These are phyloP conservation scores for Suhomyces faveliae DNA, from an alignment of 805 yeast species.

Conservation along the genomic window DNA sequence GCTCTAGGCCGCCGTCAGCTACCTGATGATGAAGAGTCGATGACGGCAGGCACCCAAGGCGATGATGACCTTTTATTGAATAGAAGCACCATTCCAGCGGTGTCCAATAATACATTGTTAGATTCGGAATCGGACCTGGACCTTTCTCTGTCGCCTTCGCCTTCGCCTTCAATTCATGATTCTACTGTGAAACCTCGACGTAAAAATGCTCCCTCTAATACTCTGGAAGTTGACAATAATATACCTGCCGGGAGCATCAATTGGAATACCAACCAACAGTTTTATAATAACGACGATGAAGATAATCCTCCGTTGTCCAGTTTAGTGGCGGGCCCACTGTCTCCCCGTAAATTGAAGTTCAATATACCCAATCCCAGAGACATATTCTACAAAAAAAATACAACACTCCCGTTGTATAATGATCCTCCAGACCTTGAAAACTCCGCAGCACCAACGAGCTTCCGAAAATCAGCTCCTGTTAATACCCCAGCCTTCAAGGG, in stretches of 20 bases:
- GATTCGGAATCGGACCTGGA: conserved; percentile 38
- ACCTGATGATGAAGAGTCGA: conserved; percentile 8
- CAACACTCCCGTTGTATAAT: conserved; percentile 18
- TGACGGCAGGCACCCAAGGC: not conserved
- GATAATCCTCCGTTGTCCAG: conserved; percentile 3
- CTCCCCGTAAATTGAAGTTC: conserved; percentile 12
- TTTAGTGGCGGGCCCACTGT: conserved; percentile 2
- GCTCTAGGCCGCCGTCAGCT: not conserved
- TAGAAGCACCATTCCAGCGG: not conserved
- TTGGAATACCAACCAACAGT: conserved; percentile 1
- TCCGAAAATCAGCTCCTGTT: conserved; percentile 21
- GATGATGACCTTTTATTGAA: not conserved
- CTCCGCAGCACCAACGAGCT: conserved; percentile 16
- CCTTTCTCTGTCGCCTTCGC: conserved; percentile 23
- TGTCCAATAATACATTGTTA: conserved; percentile 14
- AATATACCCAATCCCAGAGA: conserved; percentile 11
- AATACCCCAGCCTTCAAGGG: not conserved
- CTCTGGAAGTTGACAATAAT: not conserved
- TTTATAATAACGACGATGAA: conserved; percentile 1
- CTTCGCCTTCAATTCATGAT: conserved; percentile 10
- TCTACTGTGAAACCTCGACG: conserved; percentile 2
- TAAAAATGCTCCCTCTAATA: not conserved
- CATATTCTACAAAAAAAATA: conserved; percentile 1
- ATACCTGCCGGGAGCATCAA: not conserved
- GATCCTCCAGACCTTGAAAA: conserved; percentile 4